Evolutionary conservation across 202 grass and related monocot species (phyloP).

Genomic region (Panicum hallii): DNA sequence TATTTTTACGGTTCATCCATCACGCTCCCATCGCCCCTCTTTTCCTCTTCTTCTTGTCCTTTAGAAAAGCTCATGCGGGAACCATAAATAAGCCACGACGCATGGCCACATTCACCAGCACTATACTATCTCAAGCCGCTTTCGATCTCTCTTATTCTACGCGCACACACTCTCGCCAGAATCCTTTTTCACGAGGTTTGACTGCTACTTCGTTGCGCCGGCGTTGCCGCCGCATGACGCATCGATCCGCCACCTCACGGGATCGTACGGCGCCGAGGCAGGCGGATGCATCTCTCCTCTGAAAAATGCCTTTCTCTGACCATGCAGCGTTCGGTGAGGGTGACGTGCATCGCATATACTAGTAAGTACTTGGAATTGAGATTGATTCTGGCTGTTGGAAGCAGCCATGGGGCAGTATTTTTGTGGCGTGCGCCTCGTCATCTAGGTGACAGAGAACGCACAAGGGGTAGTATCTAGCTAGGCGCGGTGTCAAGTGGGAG

Average conservation of each 20-base stretch:
- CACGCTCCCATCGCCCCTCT: too few species aligned
- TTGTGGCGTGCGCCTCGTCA: neutral
- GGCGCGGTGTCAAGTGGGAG: neutral
- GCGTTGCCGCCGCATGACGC: neutral
- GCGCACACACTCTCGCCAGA: neutral
- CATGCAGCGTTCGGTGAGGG: neutral
- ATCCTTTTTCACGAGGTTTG: neutral
- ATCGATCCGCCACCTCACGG: neutral
- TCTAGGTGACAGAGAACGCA: neutral
- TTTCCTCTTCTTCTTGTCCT: too few species aligned
- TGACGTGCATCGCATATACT: neutral
- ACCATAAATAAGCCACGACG: too few species aligned
- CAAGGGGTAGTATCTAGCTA: neutral
- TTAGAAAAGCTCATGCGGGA: too few species aligned
- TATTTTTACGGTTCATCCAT: too few species aligned
- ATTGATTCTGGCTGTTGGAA: neutral
- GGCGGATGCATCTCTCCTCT: neutral
- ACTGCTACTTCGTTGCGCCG: neutral
- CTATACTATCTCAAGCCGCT: too few species aligned
- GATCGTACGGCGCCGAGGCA: neutral
- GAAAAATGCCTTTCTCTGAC: neutral
- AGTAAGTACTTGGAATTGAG: neutral
- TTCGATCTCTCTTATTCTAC: neutral
- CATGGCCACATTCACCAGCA: neutral
- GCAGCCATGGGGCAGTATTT: neutral